These are phyloP conservation scores for Stellera chamaejasme DNA, from an alignment of 345 rosid species.

Conservation along the genomic window DNA sequence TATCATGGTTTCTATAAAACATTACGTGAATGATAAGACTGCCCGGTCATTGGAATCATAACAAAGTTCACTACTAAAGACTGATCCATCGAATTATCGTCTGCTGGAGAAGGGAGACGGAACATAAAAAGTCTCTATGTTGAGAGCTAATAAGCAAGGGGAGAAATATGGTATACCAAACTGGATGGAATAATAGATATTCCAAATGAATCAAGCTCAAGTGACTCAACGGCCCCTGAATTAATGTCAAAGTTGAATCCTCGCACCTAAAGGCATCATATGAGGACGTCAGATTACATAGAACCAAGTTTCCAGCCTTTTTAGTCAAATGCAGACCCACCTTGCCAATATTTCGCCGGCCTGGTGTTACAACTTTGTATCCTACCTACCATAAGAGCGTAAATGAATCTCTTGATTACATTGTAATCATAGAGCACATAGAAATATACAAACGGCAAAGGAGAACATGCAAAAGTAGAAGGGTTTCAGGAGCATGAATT, in stretches of 20 bases:
- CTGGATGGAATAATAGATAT: constrained; percentile 81
- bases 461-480: not conserved
- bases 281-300: not conserved
- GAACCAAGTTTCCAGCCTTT: not conserved
- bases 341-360: constrained; percentile 59
- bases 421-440: not conserved
- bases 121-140: too few species aligned
- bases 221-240: constrained; percentile 70
- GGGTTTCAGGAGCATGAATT: too few species aligned
- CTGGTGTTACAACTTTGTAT: constrained; percentile 67
- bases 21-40: too few species aligned
- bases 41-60: too few species aligned
- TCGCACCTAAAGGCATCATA: constrained; percentile 43
- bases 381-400: constrained; percentile 60
- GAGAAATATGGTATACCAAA: constrained; percentile 41
- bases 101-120: too few species aligned
- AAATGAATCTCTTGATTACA: constrained; percentile 16
- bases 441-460: not conserved
- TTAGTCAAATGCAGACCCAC: constrained; percentile 21
- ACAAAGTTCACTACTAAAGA: too few species aligned
- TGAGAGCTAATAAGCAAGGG: not conserved
- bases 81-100: too few species aligned
- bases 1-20: too few species aligned
- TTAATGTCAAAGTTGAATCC: constrained; percentile 73
- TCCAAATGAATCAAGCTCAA: constrained; percentile 88